Evolutionary conservation across 192 early-diverging fungal genomes (phyloP), one percentile per base, ranked within the genome.

Genomic region (Gaertneriomyces sp.): DNA sequence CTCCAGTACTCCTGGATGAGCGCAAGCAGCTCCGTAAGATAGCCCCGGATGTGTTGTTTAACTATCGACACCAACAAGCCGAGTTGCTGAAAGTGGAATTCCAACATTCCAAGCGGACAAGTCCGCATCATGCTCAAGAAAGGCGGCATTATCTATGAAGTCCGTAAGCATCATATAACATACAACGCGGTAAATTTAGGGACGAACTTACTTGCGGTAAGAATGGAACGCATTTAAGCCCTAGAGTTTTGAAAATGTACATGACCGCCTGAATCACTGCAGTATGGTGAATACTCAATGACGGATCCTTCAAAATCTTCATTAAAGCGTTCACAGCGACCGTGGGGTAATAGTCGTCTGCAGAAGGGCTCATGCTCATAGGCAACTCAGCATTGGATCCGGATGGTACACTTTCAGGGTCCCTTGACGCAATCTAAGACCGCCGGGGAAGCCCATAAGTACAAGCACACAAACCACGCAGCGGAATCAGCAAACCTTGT

Each of bases 51-150:
- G 58, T 96, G 90, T 66, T 93, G 88, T 57, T 90, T 87, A 12
- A 93, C 91, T 61, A 94, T 88, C 19, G 81, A 69, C 0, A 97
- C 93, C 25, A 98, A 74, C 43, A 87, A 76, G 0, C 88, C 88
- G 43, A 98, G 82, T 45, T 92, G 85, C 55, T 92, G 91, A 67
- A 98, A 94, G 71, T 95, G 92, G 53, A 92, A 96, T 46, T 92
- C 92, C 0, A 93, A 86, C 76, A 90, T 89, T 10, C 80, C 79
- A 6, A 82, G 64, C 2, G 90, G 92, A 42, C 91, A 90, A 0
- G 85, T 81, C 33, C 86, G 77, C 90, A 98, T 95, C 68, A 93
- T 88, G n/a, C 75, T 79, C 41, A 96, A 64, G 51, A 96, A 86
- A 0, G 90, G 86, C n/a, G 94, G 94, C 60, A 96, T 91, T 46